Conservation (phyloP, 2,329 filamentous ascomycete species). For the Lojkania enalia region DNA sequence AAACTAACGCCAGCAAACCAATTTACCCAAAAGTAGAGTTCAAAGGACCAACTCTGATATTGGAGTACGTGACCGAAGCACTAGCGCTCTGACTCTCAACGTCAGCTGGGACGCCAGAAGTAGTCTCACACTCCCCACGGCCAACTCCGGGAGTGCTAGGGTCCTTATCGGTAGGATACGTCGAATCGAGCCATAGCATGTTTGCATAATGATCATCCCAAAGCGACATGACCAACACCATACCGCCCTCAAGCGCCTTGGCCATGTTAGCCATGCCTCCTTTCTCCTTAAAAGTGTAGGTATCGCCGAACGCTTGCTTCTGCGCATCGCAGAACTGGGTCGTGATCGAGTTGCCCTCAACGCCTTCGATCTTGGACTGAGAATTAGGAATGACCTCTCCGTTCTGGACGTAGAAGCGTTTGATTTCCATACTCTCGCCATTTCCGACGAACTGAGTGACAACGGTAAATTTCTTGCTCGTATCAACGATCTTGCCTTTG, state of each 20-base stretch:
- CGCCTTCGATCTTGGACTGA: conserved; percentile 45
- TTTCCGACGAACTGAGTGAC: conserved; percentile 53
- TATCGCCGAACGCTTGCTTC: conserved; percentile 58
- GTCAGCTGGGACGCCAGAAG: conserved; percentile 18
- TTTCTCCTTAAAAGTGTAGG: conserved; percentile 54
- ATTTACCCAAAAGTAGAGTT: conserved; percentile 20
- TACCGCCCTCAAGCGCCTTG: conserved; percentile 44
- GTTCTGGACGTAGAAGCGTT: conserved; percentile 51
- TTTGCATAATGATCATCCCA: conserved; percentile 65
- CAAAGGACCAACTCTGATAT: conserved; percentile 22
- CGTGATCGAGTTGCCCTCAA: conserved; percentile 57
- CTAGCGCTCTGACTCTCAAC: conserved; percentile 16
- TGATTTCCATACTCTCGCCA: conserved; percentile 49
- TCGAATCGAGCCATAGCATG: conserved; percentile 73
- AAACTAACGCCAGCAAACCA: too few species aligned
- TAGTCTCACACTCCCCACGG: conserved; percentile 18
- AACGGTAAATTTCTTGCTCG: conserved; percentile 46
- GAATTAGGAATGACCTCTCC: conserved; percentile 51
- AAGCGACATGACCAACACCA: conserved; percentile 64
- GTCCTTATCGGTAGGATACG: conserved; percentile 53
- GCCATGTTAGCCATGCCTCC: conserved; percentile 43
- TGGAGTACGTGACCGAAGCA: conserved; percentile 21
- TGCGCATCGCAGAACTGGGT: conserved; percentile 58
- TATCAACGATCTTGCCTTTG: conserved; percentile 50
- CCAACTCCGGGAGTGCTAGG: conserved; percentile 11